phyloP scores from a whole-genome alignment of 257 asterid genomes.

The Scutellaria barbata region DNA sequence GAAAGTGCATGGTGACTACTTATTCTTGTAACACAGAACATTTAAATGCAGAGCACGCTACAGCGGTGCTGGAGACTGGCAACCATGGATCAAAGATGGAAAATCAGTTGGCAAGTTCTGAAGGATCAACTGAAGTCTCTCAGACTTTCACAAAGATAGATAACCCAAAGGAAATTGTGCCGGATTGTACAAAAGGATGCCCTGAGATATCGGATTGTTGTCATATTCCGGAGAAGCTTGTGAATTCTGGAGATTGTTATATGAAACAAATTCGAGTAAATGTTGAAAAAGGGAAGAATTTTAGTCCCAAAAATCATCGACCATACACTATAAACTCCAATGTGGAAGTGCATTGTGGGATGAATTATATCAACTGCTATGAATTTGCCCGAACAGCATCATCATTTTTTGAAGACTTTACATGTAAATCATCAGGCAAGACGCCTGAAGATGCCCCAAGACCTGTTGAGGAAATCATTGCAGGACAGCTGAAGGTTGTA shows the following conservation, averaged over 20 bases:
- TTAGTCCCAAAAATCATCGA: slow-evolving; percentile 38
- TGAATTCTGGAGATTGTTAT: slow-evolving; percentile 40
- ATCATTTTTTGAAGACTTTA: slow-evolving; percentile 54
- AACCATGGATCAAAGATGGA: slow-evolving; percentile 49
- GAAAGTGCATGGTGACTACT: slow-evolving; percentile 39
- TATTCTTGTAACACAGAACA: slow-evolving; percentile 45
- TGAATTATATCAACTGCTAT: slow-evolving; percentile 67
- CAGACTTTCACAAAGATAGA: slow-evolving; percentile 51
- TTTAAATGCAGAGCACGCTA: slow-evolving; percentile 45
- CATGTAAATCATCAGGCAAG: slow-evolving; percentile 56
- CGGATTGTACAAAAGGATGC: slow-evolving; percentile 39
- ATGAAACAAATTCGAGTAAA: slow-evolving; percentile 32
- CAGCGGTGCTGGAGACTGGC: slow-evolving; percentile 41
- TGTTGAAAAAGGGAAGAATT: slow-evolving; percentile 39
- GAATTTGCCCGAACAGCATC: slow-evolving; percentile 75
- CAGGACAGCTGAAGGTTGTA: slow-evolving; percentile 73
- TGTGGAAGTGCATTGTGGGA: slow-evolving; percentile 38
- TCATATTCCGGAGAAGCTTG: slow-evolving; percentile 45
- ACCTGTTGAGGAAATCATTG: slow-evolving; percentile 64
- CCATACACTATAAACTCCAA: slow-evolving; percentile 28
- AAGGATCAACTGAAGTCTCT: slow-evolving; percentile 77
- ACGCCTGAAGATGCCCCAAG: slow-evolving; percentile 48
- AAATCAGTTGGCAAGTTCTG: slow-evolving; percentile 61
- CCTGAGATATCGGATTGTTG: slow-evolving; percentile 45
- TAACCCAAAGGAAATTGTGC: slow-evolving; percentile 35